Evolutionary conservation across 768 basidiomycete genomes (phyloP).

Genomic region (Rhodotorula sphaerocarpa): DNA sequence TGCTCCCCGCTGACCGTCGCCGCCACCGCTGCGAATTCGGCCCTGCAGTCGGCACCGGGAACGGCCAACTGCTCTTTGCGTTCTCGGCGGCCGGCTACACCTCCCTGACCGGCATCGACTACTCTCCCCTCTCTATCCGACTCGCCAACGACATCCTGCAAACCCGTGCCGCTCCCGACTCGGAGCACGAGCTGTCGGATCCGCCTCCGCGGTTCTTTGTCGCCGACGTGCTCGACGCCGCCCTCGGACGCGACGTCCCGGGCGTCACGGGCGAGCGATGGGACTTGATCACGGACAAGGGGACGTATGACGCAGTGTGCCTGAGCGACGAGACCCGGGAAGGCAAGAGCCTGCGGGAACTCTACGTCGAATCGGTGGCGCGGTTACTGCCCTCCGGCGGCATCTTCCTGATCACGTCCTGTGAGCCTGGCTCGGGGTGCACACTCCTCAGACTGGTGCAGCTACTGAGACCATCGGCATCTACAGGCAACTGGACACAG

Average conservation of each 20-base stretch:
- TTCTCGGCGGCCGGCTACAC: conserved; percentile 35
- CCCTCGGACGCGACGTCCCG: conserved; percentile 16
- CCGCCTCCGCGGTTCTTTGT: conserved; percentile 23
- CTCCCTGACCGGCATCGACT: conserved; percentile 46
- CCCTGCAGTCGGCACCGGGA: conserved; percentile 39
- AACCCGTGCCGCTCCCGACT: not conserved
- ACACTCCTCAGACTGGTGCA: not conserved
- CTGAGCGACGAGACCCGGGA: conserved; percentile 40
- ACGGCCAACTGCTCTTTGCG: conserved; percentile 39
- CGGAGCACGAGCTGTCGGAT: not conserved
- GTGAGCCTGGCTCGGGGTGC: conserved; percentile 20
- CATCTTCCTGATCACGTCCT: conserved; percentile 46
- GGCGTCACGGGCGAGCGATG: conserved; percentile 41
- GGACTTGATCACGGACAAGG: conserved; percentile 47
- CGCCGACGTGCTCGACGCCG: conserved; percentile 31
- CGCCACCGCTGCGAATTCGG: no score
- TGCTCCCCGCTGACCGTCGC: no score
- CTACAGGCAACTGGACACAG: conserved; percentile 46
- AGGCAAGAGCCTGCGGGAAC: conserved; percentile 40
- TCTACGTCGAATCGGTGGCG: conserved; percentile 44
- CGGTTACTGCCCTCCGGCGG: conserved; percentile 42
- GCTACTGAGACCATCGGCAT: not conserved
- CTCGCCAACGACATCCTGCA: conserved; percentile 41
- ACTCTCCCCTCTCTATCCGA: conserved; percentile 42
- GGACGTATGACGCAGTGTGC: conserved; percentile 48